Base-by-base conservation (phyloP, 495 filamentous ascomycete genomes). In the Hypoxylon intermedium region DNA sequence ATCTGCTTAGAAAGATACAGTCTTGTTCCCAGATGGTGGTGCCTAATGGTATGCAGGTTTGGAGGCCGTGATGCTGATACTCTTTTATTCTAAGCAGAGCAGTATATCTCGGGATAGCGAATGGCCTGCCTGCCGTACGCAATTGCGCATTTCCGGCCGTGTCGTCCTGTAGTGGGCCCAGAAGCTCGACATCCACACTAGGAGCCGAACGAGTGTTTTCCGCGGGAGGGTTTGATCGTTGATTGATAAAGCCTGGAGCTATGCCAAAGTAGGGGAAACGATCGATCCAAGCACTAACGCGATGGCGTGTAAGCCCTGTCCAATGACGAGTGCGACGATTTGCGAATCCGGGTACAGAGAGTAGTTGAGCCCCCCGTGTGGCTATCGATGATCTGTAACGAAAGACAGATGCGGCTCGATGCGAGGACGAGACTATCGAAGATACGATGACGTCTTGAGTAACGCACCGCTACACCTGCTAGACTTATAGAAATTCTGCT, bases 141-240 rank as follows among this genome's bases (percentile, higher is more conserved):
- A 61, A 67, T 38, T 63, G 51, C 65, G 67, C 67, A 70, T 70
- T 60, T 70, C 67, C 67, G 67, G 64, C 56, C 41, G 36, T 4
- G 53, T 60, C 51, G 51, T 58, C 49, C 36, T 21, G 46, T 15
- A 20, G 50, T 59, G 60, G 56, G 52, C 41, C 60, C 21, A 19
- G 44, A 42, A 28, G 44, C 26, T 36, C 41, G 41, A 28, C 28
- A 34, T 49, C 58, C 53, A 47, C 63, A 33, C 56, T 56, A 65
- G 12, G 58, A 28, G 15, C 38, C 51, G 43, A 31, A 48, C 31
- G n/a, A 43, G 16, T 56, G 52, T 52, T 70, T 60, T 70, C 67
- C 67, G 67, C 67, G 67, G 67, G 55, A 45, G 47, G 34, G 43
- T 47, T 49, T 59, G 36, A 40, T 30, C 48, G 57, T 49, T 56